A percentile compares a stretch with the other conserved stretches of the same genome.
These are phyloP conservation scores for Coleophoma eucalyptorum DNA, from an alignment of 2,329 filamentous ascomycete species.

Conservation along the genomic window DNA sequence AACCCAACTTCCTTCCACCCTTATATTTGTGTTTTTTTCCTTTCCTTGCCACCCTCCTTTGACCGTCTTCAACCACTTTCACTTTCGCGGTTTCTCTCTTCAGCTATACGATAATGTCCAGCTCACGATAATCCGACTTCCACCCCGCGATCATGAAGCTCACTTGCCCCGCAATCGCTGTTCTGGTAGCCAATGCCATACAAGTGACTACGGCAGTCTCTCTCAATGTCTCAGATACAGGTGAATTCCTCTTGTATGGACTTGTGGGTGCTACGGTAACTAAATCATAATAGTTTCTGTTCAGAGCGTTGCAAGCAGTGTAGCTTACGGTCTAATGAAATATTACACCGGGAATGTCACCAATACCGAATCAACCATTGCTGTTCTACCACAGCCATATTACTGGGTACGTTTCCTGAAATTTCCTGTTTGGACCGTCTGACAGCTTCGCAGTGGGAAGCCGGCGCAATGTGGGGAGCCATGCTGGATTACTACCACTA, in stretches of 20 bases:
- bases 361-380: conserved; percentile 50
- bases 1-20: too few relatives aligned
- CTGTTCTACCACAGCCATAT: conserved; percentile 61
- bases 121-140: too few relatives aligned
- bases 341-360: conserved; percentile 62
- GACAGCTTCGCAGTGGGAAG: conserved; percentile 37
- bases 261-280: too few relatives aligned
- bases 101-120: too few relatives aligned
- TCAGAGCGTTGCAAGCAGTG: conserved; percentile 53
- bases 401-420: conserved; percentile 45
- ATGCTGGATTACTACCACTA: conserved; percentile 68
- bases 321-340: conserved; percentile 58
- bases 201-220: neutral
- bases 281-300: conserved; percentile 47
- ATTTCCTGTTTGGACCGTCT: too few relatives aligned
- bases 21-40: too few relatives aligned
- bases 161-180: too few relatives aligned
- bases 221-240: neutral
- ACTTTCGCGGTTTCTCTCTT: too few relatives aligned
- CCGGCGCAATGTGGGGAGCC: conserved; percentile 61
- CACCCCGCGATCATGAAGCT: too few relatives aligned
- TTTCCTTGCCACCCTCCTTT: too few relatives aligned
- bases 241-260: neutral
- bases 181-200: neutral
- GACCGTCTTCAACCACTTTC: too few relatives aligned